phyloP scores from a whole-genome alignment of 2,329 filamentous ascomycete genomes.

The Pseudogymnoascus sp. region DNA sequence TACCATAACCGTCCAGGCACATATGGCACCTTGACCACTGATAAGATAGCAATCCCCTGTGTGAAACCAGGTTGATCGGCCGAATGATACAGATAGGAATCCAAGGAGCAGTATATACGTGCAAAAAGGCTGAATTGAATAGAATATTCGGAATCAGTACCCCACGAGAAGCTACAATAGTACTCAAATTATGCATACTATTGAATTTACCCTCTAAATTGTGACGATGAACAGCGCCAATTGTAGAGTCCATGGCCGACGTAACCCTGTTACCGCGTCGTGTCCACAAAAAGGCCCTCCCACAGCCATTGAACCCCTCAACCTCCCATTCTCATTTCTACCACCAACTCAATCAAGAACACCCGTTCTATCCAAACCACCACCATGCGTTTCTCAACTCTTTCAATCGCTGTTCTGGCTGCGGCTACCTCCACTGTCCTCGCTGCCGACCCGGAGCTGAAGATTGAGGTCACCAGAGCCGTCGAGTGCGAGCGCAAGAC shows the following conservation, averaged over 20 bases:
- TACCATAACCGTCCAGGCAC: neutral
- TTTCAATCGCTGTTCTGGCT: slow-evolving; percentile 23
- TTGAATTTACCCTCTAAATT: slow-evolving; percentile 7
- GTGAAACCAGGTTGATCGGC: neutral
- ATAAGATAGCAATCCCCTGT: slow-evolving; percentile 8
- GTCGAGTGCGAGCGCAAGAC: slow-evolving; percentile 76
- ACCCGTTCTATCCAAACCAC: neutral
- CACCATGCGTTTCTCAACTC: slow-evolving; percentile 26
- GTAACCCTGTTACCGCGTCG: slow-evolving; percentile 6
- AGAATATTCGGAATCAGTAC: neutral
- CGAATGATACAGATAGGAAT: neutral
- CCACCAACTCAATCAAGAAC: neutral
- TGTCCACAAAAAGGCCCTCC: slow-evolving; percentile 4
- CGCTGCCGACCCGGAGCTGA: slow-evolving; percentile 44
- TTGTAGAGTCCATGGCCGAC: neutral
- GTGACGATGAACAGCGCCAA: neutral
- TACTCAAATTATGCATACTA: neutral
- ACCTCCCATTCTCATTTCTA: slow-evolving; percentile 1
- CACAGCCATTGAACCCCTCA: slow-evolving; percentile 6
- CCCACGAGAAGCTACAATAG: neutral
- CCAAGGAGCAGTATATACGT: neutral
- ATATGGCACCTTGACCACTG: neutral
- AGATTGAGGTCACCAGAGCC: slow-evolving; percentile 66
- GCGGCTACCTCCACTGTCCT: slow-evolving; percentile 21
- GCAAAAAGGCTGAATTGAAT: neutral